Percentiles rank a stretch among this genome's conserved stretches.
These are phyloP conservation scores for Camellia japonica DNA, from an alignment of 148 eudicot species.

Conservation along the genomic window DNA sequence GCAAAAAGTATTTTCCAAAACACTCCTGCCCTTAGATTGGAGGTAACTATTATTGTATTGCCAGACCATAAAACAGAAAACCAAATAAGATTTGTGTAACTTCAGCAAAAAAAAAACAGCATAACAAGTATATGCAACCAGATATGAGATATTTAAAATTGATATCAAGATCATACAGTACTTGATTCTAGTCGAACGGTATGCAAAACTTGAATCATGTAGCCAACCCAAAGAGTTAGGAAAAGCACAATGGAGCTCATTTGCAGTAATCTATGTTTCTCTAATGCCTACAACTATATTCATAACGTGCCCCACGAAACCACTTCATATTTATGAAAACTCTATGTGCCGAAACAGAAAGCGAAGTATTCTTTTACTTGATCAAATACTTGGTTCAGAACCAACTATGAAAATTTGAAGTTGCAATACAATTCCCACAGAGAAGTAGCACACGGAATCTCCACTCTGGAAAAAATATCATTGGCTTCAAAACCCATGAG, in stretches of 20 bases:
- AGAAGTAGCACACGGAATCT: background rate
- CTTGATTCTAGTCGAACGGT: background rate
- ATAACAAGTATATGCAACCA: background rate
- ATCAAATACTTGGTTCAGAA: background rate
- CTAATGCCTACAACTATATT: background rate
- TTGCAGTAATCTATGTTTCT: background rate
- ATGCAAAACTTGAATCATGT: background rate
- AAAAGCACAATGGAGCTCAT: background rate
- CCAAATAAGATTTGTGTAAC: background rate
- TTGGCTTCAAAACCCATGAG: background rate
- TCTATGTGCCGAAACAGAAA: background rate
- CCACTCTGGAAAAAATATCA: background rate
- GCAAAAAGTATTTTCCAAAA: background rate
- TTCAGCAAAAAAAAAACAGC: background rate
- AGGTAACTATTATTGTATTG: background rate
- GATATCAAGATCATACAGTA: background rate
- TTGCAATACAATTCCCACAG: background rate
- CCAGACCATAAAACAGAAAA: background rate
- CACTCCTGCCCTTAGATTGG: background rate
- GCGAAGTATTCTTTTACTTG: background rate
- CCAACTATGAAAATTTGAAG: background rate
- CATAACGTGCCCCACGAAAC: constrained; percentile 4
- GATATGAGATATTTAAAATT: background rate
- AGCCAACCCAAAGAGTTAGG: background rate
- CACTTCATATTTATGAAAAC: background rate